Evolutionary conservation across 352 stramenopile species (phyloP).

Genomic region (Saprolegnia parasitica): DNA sequence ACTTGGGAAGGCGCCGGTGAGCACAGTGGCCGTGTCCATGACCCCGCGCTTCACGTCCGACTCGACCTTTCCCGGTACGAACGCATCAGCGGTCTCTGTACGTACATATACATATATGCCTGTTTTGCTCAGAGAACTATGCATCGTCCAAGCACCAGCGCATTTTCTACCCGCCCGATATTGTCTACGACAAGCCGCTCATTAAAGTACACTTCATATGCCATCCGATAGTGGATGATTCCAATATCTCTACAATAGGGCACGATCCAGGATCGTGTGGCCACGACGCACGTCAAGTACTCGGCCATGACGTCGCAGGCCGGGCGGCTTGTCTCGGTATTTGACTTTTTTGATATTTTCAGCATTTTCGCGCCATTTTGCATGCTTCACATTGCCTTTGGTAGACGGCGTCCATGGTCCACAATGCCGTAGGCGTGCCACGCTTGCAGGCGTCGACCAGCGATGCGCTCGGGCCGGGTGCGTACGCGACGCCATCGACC

Average conservation of each 20-base stretch:
- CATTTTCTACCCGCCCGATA: conserved; percentile 22
- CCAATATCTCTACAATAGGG: too few relatives aligned
- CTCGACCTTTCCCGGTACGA: conserved; percentile 17
- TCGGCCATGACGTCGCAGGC: conserved; percentile 22
- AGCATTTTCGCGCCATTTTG: neutral
- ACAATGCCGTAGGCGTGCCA: conserved; percentile 7
- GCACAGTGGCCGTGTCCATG: conserved; percentile 10
- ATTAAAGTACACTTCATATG: conserved; percentile 9
- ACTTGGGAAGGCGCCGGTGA: conserved; percentile 9
- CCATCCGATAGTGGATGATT: neutral
- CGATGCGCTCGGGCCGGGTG: conserved; percentile 7
- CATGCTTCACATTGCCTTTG: neutral
- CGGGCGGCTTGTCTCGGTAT: conserved; percentile 20
- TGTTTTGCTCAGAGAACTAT: conserved; percentile 24
- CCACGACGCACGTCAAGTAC: conserved; percentile 21
- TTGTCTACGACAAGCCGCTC: conserved; percentile 29
- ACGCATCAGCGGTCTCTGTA: neutral
- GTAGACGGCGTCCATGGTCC: conserved; percentile 27
- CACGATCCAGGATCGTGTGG: conserved; percentile 23
- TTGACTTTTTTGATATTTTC: too few relatives aligned
- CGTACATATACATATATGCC: neutral
- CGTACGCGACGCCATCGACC: neutral
- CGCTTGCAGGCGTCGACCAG: conserved; percentile 10
- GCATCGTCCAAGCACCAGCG: conserved; percentile 27
- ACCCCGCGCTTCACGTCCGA: conserved; percentile 25